Evolutionary conservation across 176 grass and related monocot genomes (phyloP).

Genomic region (Musa beccarii): DNA sequence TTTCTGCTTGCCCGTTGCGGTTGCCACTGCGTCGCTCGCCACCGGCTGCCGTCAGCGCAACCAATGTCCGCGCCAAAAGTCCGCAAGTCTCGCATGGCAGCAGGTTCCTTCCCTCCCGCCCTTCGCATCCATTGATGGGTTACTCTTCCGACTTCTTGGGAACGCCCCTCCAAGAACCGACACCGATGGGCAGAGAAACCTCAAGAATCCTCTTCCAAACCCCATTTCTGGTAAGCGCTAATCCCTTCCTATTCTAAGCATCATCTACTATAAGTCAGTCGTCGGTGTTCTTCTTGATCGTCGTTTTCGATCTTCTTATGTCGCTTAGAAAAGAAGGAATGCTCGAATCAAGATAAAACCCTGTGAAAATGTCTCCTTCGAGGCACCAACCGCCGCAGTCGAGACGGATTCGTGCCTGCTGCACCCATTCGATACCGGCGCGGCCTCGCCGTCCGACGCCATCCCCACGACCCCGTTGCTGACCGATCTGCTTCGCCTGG

Average conservation of each 20-base stretch:
- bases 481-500: background rate
- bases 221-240: background rate
- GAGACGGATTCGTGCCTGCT: slow-evolving; percentile 2
- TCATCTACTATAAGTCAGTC: background rate
- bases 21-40: too few relatives aligned
- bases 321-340: background rate
- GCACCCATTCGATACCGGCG: background rate
- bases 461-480: background rate
- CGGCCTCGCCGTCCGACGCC: background rate
- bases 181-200: background rate
- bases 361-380: background rate
- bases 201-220: background rate
- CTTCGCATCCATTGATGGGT: too few relatives aligned
- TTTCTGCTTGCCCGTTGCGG: too few relatives aligned
- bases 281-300: background rate
- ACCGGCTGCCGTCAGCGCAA: too few relatives aligned
- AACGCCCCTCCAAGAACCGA: background rate
- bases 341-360: background rate
- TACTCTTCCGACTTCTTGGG: background rate
- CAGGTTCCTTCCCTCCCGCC: too few relatives aligned
- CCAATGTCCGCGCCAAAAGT: too few relatives aligned
- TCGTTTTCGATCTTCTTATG: background rate
- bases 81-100: too few relatives aligned
- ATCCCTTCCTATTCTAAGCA: background rate
- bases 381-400: background rate